These are phyloP conservation scores for Scutellaria minor DNA, from an alignment of 257 asterid genomes.

Conservation along the genomic window DNA sequence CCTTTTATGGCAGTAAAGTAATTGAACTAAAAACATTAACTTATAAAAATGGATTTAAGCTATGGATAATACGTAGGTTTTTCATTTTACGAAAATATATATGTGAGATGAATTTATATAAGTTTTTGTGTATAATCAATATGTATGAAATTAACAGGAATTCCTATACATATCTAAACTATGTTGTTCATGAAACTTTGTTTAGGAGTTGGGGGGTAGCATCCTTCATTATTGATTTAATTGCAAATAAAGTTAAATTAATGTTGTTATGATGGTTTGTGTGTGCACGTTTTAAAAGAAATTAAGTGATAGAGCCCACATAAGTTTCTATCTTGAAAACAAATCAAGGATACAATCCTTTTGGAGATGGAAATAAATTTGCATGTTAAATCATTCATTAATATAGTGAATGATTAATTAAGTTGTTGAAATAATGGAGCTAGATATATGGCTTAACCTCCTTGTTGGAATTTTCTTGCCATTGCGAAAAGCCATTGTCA, in stretches of 20 bases:
- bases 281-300: not conserved
- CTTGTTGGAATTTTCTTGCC: not conserved
- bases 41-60: too few species aligned
- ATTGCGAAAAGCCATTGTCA: slow-evolving; percentile 31
- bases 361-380: slow-evolving; percentile 5
- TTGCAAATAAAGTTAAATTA: too few species aligned
- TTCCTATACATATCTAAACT: too few species aligned
- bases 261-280: not conserved
- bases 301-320: not conserved
- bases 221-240: not conserved
- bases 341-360: not conserved
- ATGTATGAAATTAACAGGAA: too few species aligned
- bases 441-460: slow-evolving; percentile 30
- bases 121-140: too few species aligned
- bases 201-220: not conserved
- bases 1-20: too few species aligned
- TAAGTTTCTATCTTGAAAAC: not conserved
- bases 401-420: slow-evolving; percentile 3
- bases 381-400: slow-evolving; percentile 2
- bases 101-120: too few species aligned
- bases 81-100: too few species aligned
- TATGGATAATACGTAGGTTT: too few species aligned
- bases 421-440: slow-evolving; percentile 32
- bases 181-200: too few species aligned
- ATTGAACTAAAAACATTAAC: too few species aligned